Base-by-base conservation (phyloP, 768 basidiomycete genomes). In the Leucosporidium creatinivorum region DNA sequence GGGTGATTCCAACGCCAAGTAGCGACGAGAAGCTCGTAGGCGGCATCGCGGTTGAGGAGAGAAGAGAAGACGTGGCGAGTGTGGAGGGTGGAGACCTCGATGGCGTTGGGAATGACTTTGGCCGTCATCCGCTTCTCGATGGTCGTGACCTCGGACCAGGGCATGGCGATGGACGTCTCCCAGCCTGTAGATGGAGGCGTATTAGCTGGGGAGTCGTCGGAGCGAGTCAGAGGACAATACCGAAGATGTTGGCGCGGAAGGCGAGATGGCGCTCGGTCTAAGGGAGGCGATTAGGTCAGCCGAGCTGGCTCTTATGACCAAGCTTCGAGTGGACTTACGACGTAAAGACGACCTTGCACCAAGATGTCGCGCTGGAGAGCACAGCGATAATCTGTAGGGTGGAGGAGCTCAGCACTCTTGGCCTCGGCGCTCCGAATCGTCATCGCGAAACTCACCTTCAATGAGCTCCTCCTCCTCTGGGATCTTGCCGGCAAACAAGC, bases 231-330 rank as follows among this genome's bases (percentile, higher is more conserved):
- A 36, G 58, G 17, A 26, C 6, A 13, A 44, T 17, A 59, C 96
- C 94, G 78, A 98, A 93, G 55, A 98, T 97, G 77, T 97, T 98
- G 52, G 96, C 94, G 74, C 98, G 89, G 82, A 98, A 99, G 80
- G 92, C 97, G 26, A 98, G 84, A 76, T 98, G 93, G 79, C 97
- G 96, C 79, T 99, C 94, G 9, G 94, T 44, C 39, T 44, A 15
- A 13, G 15, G 39, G 13, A 10, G 15, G 6, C 39, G 39, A 44
- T n/a, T 9, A 17, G 39, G 39, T 44, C 39, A 44, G 39, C 39
- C 8, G 15, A 17, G 15, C 39, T 44, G 4, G 51, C 10, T 33
- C 21, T 26, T 8, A 56, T 17, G 21, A 25, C 50, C 18, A 31
- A 31, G 28, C 19, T 36, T 5, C 58, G n/a, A 8, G 6, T 13